Evolutionary conservation across 129 eudicot species (phyloP).

Genomic region (Lactuca saligna): DNA sequence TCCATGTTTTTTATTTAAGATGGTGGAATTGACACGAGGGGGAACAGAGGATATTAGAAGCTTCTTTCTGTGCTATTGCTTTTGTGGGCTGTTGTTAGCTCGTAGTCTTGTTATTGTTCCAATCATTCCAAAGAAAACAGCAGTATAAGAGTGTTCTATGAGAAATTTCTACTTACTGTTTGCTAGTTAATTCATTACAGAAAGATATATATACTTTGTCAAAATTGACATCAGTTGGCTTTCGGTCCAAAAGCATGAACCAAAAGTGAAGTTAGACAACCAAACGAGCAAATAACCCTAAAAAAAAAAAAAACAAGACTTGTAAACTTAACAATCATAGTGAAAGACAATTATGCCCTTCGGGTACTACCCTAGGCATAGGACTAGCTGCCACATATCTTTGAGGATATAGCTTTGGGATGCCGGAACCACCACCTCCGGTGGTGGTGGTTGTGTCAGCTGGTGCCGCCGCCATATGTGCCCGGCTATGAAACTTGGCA

Average conservation of each 20-base stretch:
- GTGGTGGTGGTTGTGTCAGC: conserved; percentile 45
- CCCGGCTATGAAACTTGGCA: conserved; percentile 66
- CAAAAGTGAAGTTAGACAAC: conserved; percentile 28
- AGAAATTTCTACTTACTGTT: too few species aligned
- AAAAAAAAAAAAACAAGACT: conserved; percentile 1
- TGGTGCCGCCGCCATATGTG: conserved; percentile 27
- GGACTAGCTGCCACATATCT: conserved; percentile 62
- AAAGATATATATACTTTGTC: conserved; percentile 34
- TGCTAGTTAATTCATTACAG: too few species aligned
- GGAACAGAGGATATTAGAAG: too few species aligned
- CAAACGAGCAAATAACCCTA: not conserved
- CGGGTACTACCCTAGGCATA: conserved; percentile 60
- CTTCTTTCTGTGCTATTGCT: too few species aligned
- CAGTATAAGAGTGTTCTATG: too few species aligned
- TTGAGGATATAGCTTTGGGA: conserved; percentile 42
- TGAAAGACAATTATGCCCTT: conserved; percentile 57
- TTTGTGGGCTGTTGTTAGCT: too few species aligned
- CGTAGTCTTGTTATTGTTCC: too few species aligned
- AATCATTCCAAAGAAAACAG: too few species aligned
- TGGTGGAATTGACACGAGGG: too few species aligned
- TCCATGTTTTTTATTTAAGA: too few species aligned
- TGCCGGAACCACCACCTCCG: conserved; percentile 25
- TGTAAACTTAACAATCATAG: conserved; percentile 35
- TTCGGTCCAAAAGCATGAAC: conserved; percentile 30
- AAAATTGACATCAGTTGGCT: conserved; percentile 35